phyloP scores from a whole-genome alignment of 2,329 filamentous ascomycete species.

The Diaporthe sp. region DNA sequence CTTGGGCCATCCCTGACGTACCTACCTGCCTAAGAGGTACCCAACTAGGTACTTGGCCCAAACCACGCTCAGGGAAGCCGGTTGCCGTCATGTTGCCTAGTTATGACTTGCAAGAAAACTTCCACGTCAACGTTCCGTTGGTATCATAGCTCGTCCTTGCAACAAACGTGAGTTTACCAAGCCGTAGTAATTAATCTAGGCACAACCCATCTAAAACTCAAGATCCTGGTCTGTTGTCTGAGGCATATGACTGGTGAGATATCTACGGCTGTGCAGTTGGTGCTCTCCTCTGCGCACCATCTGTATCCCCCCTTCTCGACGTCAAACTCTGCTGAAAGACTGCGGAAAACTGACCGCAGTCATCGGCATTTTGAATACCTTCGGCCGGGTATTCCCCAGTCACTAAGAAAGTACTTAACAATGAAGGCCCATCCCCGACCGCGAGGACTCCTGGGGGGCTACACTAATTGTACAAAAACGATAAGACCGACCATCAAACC shows the following conservation, averaged over 20 bases:
- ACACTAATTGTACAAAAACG: not conserved
- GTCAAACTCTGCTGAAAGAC: not conserved
- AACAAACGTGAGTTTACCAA: not conserved
- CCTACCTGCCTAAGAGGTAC: slow-evolving; percentile 4
- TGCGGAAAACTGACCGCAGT: not conserved
- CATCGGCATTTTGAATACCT: not conserved
- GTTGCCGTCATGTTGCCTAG: not conserved
- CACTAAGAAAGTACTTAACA: not conserved
- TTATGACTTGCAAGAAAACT: not conserved
- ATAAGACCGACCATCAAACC: not conserved
- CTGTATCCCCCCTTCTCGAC: not conserved
- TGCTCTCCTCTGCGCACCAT: not conserved
- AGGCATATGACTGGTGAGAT: too few relatives aligned
- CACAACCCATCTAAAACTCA: not conserved
- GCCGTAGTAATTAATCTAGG: not conserved
- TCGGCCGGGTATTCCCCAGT: not conserved
- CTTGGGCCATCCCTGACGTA: slow-evolving; percentile 37
- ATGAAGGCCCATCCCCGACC: not conserved
- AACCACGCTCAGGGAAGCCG: not conserved
- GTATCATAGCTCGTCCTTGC: not conserved
- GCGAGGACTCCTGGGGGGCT: not conserved
- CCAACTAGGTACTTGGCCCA: not conserved
- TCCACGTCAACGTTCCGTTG: too few relatives aligned
- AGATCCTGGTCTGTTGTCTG: not conserved
- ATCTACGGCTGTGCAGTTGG: not conserved